Evolutionary conservation across 495 filamentous ascomycete species (phyloP).

Genomic region (Lineolata rhizophorae): DNA sequence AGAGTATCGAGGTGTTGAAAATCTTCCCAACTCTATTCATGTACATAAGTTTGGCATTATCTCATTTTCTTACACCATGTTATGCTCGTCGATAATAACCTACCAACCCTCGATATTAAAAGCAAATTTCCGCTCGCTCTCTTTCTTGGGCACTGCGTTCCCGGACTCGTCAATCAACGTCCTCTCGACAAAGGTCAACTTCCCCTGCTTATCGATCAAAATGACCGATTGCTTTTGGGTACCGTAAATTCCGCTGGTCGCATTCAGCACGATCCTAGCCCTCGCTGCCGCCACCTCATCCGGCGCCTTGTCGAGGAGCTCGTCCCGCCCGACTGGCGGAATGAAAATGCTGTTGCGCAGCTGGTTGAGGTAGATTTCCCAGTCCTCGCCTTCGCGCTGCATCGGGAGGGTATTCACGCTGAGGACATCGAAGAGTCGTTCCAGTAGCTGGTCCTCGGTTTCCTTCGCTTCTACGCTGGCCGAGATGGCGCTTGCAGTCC

Average conservation of each 20-base stretch:
- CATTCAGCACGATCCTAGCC: constrained; percentile 10
- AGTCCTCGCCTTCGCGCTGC: constrained; percentile 28
- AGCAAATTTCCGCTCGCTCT: constrained; percentile 39
- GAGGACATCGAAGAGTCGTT: constrained; percentile 46
- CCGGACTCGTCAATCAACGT: constrained; percentile 54
- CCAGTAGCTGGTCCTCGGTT: constrained; percentile 40
- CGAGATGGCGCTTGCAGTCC: constrained; percentile 25
- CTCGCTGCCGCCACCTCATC: constrained; percentile 29
- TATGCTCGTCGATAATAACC: too few relatives aligned
- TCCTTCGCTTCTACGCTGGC: constrained; percentile 24
- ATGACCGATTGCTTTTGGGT: constrained; percentile 84
- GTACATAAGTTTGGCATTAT: too few relatives aligned
- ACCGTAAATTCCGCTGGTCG: constrained; percentile 50
- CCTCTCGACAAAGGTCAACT: constrained; percentile 63
- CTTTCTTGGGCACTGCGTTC: constrained; percentile 31
- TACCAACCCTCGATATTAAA: constrained; percentile 34
- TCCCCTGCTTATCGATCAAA: constrained; percentile 51
- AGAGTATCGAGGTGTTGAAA: too few relatives aligned
- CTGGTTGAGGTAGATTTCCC: constrained; percentile 46
- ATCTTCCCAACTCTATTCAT: too few relatives aligned
- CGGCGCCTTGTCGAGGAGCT: constrained; percentile 22
- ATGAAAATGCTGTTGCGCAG: constrained; percentile 71
- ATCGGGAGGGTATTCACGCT: constrained; percentile 49
- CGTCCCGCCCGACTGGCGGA: constrained; percentile 39
- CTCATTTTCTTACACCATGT: too few relatives aligned